Percentiles rank a stretch among this genome's conserved stretches.
phyloP scores from a whole-genome alignment of 2,329 filamentous ascomycete genomes.

The Botryosphaeria dothidea region DNA sequence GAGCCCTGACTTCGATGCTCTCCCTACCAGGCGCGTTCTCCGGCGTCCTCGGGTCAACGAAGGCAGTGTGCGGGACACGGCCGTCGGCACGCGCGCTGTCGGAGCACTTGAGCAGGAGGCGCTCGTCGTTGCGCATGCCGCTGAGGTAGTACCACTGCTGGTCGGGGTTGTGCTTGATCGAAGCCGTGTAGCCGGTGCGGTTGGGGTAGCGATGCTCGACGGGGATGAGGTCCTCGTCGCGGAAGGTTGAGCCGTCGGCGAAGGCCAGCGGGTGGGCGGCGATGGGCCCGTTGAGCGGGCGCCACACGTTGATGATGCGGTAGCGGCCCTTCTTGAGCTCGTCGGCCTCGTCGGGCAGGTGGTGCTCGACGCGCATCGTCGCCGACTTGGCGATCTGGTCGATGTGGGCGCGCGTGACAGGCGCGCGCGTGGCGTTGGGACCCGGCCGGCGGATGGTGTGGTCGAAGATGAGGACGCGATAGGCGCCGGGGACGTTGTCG shows the following conservation, averaged over 20 bases:
- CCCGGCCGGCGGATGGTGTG: conserved; percentile 76
- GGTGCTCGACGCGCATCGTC: conserved; percentile 65
- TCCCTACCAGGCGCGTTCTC: conserved; percentile 71
- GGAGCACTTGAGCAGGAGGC: conserved; percentile 77
- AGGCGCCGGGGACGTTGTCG: conserved; percentile 64
- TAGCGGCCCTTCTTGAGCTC: conserved; percentile 67
- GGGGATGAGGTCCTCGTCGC: conserved; percentile 65
- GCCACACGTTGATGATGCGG: conserved; percentile 87
- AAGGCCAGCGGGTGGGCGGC: conserved; percentile 59
- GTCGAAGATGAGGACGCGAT: conserved; percentile 75
- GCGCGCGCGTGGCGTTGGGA: conserved; percentile 62
- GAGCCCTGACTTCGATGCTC: conserved; percentile 84
- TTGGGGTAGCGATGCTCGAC: conserved; percentile 74
- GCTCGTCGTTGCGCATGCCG: conserved; percentile 72
- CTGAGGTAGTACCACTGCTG: conserved; percentile 81
- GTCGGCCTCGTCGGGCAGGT: conserved; percentile 63
- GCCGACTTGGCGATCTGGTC: conserved; percentile 75
- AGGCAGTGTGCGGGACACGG: conserved; percentile 56
- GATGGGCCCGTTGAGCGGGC: conserved; percentile 60
- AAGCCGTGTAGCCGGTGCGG: conserved; percentile 73
- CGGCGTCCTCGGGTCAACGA: conserved; percentile 72
- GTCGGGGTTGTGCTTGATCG: conserved; percentile 59
- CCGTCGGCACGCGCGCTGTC: conserved; percentile 59
- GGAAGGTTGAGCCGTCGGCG: conserved; percentile 56
- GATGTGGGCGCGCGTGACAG: conserved; percentile 75